A percentile compares a stretch with the other conserved stretches of the same genome.
Evolutionary conservation across 768 basidiomycete genomes (phyloP).

Genomic region (Boletales sp.): DNA sequence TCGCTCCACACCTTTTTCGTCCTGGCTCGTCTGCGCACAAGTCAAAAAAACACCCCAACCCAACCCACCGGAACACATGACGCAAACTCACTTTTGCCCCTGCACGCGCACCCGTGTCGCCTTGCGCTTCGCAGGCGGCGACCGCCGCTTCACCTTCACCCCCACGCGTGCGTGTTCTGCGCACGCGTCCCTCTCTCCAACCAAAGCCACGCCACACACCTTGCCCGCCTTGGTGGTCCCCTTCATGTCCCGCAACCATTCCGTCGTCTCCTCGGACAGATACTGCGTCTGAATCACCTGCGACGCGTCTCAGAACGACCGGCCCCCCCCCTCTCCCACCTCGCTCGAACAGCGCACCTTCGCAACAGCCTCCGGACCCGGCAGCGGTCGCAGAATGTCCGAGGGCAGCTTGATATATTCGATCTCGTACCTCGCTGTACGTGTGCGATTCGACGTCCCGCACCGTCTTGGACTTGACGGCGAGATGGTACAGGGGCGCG

Average conservation of each 20-base stretch:
- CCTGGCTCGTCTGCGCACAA: no score
- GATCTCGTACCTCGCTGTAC: conserved; percentile 58
- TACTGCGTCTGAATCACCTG: conserved; percentile 70
- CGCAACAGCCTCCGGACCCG: conserved; percentile 59
- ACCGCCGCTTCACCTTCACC: no score
- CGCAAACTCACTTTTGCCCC: conserved; percentile 24
- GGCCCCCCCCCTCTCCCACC: neutral
- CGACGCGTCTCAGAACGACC: neutral
- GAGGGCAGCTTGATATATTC: conserved; percentile 59
- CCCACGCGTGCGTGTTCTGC: no score
- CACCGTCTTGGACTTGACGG: conserved; percentile 81
- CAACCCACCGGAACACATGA: neutral
- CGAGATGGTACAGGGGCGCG: conserved; percentile 77
- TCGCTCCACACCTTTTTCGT: no score
- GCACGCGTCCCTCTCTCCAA: no score
- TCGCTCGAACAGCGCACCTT: conserved; percentile 40
- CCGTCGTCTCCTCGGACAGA: conserved; percentile 54
- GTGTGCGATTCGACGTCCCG: conserved; percentile 68
- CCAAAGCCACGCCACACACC: conserved; percentile 8
- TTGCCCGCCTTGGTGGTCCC: conserved; percentile 32
- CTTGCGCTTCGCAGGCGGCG: conserved; percentile 50
- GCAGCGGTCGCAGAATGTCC: conserved; percentile 76
- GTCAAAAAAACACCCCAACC: no score
- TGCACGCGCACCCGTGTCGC: conserved; percentile 35
- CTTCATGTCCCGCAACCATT: conserved; percentile 53